Conservation (phyloP, 352 stramenopile genomes). For the Phytophthora sp. region DNA sequence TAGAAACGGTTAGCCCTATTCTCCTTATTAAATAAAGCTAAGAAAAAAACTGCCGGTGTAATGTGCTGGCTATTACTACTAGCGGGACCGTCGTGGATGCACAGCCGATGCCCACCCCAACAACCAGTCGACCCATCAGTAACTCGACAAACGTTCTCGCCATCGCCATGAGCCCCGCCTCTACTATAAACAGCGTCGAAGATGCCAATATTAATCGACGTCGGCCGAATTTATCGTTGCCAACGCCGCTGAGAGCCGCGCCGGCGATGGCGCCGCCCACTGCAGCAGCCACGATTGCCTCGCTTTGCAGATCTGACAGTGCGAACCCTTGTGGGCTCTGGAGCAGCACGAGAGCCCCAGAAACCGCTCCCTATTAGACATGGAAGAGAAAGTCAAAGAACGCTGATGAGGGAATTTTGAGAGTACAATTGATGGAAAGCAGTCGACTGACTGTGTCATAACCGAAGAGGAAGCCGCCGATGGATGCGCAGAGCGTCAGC, state of each 20-base stretch:
- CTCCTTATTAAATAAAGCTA: too few relatives aligned
- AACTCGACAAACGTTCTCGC: slow-evolving; percentile 57
- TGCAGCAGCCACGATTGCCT: slow-evolving; percentile 73
- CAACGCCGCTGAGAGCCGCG: slow-evolving; percentile 57
- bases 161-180: slow-evolving; percentile 63
- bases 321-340: slow-evolving; percentile 67
- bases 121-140: slow-evolving; percentile 60
- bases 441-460: slow-evolving; percentile 78
- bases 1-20: too few relatives aligned
- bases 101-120: slow-evolving; percentile 71
- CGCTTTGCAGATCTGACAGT: slow-evolving; percentile 62
- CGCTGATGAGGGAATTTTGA: background rate
- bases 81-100: slow-evolving; percentile 80
- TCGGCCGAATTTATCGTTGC: slow-evolving; percentile 67
- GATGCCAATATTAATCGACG: slow-evolving; percentile 70
- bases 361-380: slow-evolving; percentile 67
- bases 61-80: too few relatives aligned
- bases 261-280: slow-evolving; percentile 77
- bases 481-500: slow-evolving; percentile 71
- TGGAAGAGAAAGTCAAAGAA: background rate
- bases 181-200: slow-evolving; percentile 66
- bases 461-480: slow-evolving; percentile 84
- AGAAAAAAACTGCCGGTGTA: too few relatives aligned
- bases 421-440: slow-evolving; percentile 48
- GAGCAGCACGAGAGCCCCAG: slow-evolving; percentile 73